Percentiles rank a stretch among this genome's conserved stretches.
phyloP scores from a whole-genome alignment of 2,329 filamentous ascomycete species.

The Didymella glomerata region DNA sequence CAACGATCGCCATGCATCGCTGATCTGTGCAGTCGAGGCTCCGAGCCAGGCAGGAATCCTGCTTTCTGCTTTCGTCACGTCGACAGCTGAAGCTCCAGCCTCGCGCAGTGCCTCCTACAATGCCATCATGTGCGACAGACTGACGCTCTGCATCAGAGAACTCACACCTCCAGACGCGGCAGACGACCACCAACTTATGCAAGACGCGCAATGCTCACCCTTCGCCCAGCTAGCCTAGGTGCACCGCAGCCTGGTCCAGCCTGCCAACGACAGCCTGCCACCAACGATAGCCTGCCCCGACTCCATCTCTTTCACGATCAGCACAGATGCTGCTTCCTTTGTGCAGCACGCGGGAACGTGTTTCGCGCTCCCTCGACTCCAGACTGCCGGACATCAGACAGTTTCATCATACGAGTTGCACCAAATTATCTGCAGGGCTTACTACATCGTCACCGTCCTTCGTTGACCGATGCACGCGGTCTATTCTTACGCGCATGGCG shows the following conservation, averaged over 20 bases:
- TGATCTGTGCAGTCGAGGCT: slow-evolving; percentile 4
- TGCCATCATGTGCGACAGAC: slow-evolving; percentile 13
- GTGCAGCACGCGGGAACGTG: slow-evolving; percentile 21
- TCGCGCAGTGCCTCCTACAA: slow-evolving; percentile 8
- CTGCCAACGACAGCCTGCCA: slow-evolving; percentile 7
- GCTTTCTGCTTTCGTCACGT: slow-evolving; percentile 10
- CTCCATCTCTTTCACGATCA: neutral
- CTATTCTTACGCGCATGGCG: slow-evolving; percentile 27
- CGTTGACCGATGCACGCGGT: slow-evolving; percentile 26
- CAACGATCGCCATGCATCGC: slow-evolving; percentile 8
- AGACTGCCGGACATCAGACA: slow-evolving; percentile 18
- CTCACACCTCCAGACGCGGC: neutral
- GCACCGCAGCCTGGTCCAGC: neutral
- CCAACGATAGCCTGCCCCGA: neutral
- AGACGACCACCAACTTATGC: slow-evolving; percentile 2
- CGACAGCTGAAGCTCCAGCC: neutral
- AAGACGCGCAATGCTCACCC: slow-evolving; percentile 2
- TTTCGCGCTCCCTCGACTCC: slow-evolving; percentile 27
- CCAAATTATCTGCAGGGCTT: slow-evolving; percentile 21
- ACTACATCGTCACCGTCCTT: slow-evolving; percentile 27
- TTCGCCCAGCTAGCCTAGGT: neutral
- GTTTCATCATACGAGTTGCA: slow-evolving; percentile 19
- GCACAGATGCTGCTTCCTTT: slow-evolving; percentile 13
- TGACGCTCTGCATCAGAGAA: slow-evolving; percentile 7
- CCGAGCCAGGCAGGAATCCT: neutral